Evolutionary conservation across 225 moss, liverwort and hornwort species (phyloP), one percentile per base, ranked within the genome.

Genomic region (Anthoceros angustus): DNA sequence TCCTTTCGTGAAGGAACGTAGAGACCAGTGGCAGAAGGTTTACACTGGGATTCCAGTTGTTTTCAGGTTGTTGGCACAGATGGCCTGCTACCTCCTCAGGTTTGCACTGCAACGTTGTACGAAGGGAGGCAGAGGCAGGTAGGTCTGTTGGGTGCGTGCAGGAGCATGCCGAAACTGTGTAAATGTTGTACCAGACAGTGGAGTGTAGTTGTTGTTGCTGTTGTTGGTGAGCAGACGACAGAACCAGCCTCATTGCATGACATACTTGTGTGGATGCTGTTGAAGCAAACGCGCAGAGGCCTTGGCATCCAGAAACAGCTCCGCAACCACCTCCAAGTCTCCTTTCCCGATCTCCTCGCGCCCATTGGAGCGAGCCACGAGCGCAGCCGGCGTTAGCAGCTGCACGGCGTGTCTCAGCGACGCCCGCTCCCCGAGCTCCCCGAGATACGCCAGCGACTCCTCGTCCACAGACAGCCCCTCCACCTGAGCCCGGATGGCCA

Each of bases 371-470:
- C 80, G 88, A 3, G 95, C 91, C 21, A 95, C 86, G 67, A 95
- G 85, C 75, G 82, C 86, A 32, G 91, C 80, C 67, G 91, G 88
- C 62, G 91, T 95, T 70, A 95, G 69, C 66, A 95, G 74, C 72
- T 95, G 95, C 66, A 95, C 86, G 20, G 88, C 91, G 70, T 95
- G 95, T 79, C 88, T 85, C 5, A 95, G 83, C 40, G 91, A 95
- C 14, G 91, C 91, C 71, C 88, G 88, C 78, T 95, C 95, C 71
- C 95, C 95, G 69, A 88, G 80, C 79, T 87, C 91, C 73, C 95
- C 95, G 43, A 95, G 71, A 74, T 78, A 77, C 32, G 88, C 80
- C 25, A 95, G 79, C 77, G 88, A 88, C 38, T 95, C 88, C 77
- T 95, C 91, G 62, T 91, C 88, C 55, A 95, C 74, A 42, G 82